These are phyloP conservation scores for Epichloe bromicola DNA, from an alignment of 2,329 filamentous ascomycete species.

Conservation along the genomic window DNA sequence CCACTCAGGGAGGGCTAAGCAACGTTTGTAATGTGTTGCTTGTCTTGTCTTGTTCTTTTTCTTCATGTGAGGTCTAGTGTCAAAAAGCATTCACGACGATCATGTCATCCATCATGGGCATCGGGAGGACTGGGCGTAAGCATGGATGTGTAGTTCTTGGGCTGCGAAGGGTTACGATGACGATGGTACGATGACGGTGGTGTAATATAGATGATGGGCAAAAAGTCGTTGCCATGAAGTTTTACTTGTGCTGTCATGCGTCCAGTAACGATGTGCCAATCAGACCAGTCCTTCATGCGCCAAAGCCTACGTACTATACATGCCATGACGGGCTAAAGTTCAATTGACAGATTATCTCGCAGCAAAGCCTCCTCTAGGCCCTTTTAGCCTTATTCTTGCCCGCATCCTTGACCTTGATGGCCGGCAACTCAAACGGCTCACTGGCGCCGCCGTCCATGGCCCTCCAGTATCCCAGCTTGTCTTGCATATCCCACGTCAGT, in stretches of 20 bases:
- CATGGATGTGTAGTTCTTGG: background rate
- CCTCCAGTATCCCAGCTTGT: slow-evolving; percentile 49
- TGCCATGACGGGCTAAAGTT: no score
- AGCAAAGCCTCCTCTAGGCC: background rate
- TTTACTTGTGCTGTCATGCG: no score
- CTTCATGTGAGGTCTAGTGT: background rate
- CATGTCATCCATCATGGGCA: background rate
- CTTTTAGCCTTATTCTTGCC: slow-evolving; percentile 9
- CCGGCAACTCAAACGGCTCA: slow-evolving; percentile 50
- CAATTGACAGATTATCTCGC: no score
- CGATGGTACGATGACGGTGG: background rate
- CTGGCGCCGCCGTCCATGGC: slow-evolving; percentile 51
- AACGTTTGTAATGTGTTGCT: background rate
- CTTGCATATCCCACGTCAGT: slow-evolving; percentile 63
- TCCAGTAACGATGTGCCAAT: no score
- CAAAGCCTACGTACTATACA: no score
- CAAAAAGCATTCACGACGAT: background rate
- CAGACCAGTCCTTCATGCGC: no score
- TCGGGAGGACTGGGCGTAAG: background rate
- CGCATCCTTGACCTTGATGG: slow-evolving; percentile 40
- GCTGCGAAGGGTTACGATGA: background rate
- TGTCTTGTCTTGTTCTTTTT: background rate
- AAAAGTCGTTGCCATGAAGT: no score
- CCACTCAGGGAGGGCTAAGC: slow-evolving; percentile 9
- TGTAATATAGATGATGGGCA: background rate